Base-by-base conservation (phyloP, 257 asterid genomes). In the Solanum piurae region DNA sequence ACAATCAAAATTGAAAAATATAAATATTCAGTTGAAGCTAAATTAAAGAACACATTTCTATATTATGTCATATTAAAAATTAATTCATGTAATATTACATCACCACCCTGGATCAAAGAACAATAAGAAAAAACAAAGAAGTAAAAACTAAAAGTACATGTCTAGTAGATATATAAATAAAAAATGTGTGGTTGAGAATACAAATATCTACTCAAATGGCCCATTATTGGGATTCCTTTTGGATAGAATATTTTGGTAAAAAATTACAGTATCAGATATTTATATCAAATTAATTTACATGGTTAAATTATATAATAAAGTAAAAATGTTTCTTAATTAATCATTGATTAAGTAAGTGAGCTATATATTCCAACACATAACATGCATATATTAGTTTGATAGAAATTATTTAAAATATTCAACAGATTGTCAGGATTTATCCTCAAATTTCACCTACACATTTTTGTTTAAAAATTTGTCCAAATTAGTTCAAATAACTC, bases 1-100 rank as follows among this genome's bases (percentile, higher is more conserved):
- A 52, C 1, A 16, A 5, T 6, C 0, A 6, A 52, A 52, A 52
- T 5, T 5, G 0, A 2, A 52, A 18, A 6, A 18, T 1, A 16
- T 52, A 18, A 2, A 52, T 52, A 52, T 52, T 29, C 62, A 52
- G 3, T 18, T 52, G 0, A 16, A 52, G 23, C 3, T 18, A 6
- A 18, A 18, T 55, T 18, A 55, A 55, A 55, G 0, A 6, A 18
- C 10, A 20, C 2, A 18, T 16, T 52, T 16, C 6, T 52, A 7
- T 18, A 18, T 55, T 2, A 18, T 52, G 7, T 6, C 3, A 52
- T 23, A 9, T 62, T 21, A 62, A 62, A 62, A 62, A 62, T 8
- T 21, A 9, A 62, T 23, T 23, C 29, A 62, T 23, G 29, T 62
- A 21, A 23, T 52, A 18, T 6, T 23, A 10, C 0, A 58, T 62